Conservation (phyloP, 78 protist species). For the Creolimax fragrantissima region DNA sequence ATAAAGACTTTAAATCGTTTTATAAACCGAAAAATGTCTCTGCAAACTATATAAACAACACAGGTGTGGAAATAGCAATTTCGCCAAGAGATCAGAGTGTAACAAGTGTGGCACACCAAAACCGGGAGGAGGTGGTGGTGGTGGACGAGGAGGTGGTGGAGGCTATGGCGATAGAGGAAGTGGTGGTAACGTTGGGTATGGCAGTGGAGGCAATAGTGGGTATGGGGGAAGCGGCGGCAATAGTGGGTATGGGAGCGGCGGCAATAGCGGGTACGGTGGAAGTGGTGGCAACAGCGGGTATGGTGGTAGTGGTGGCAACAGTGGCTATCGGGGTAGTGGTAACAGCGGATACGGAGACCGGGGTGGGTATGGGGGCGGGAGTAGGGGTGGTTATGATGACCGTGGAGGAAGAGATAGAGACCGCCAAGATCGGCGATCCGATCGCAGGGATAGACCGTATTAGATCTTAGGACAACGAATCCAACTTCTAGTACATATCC, state of each 20-base stretch:
- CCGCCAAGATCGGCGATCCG: neutral
- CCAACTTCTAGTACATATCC: neutral
- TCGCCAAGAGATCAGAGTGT: neutral
- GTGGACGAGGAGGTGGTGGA: neutral
- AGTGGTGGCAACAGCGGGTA: neutral
- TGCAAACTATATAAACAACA: neutral
- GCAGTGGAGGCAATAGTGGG: neutral
- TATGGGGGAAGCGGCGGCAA: neutral
- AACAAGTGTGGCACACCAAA: neutral
- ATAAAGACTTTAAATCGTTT: no score
- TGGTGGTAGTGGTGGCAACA: neutral
- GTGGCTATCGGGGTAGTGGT: neutral
- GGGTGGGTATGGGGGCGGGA: neutral
- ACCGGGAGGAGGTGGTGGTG: conserved; percentile 7
- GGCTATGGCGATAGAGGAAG: neutral
- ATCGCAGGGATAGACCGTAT: neutral
- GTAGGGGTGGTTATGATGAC: neutral
- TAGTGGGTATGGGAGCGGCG: neutral
- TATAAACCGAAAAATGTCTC: no score
- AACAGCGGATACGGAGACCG: neutral
- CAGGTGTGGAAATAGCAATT: conserved; percentile 16
- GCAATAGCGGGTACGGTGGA: neutral
- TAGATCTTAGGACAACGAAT: neutral
- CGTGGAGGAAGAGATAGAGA: neutral
- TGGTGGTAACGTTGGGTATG: neutral